A percentile compares a stretch with the other conserved stretches of the same genome.
Evolutionary conservation across 257 asterid genomes (phyloP).

Genomic region (Gentiana macrophylla): DNA sequence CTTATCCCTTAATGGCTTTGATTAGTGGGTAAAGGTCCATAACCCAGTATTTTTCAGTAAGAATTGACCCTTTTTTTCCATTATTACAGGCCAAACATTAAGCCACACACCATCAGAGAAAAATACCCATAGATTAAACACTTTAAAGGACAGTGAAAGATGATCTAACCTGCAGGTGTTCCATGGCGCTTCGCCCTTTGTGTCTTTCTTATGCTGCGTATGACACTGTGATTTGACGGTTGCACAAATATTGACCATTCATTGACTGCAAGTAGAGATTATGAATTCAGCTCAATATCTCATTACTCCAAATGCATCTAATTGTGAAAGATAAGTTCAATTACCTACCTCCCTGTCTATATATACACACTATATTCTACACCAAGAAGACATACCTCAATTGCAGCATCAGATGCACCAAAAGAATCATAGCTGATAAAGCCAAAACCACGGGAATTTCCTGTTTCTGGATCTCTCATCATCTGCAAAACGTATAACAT

Average conservation of each 20-base stretch:
- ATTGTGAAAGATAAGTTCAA: too few relatives aligned
- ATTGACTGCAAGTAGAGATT: conserved; percentile 45
- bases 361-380: neutral
- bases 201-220: conserved; percentile 97
- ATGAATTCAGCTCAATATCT: neutral
- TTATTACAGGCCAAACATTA: neutral
- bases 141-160: neutral
- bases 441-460: conserved; percentile 96
- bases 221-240: conserved; percentile 93
- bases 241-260: conserved; percentile 96
- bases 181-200: conserved; percentile 98
- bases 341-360: too few relatives aligned
- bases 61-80: neutral
- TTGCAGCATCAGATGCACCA: conserved; percentile 98
- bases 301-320: neutral
- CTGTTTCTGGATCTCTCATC: conserved; percentile 96
- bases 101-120: neutral
- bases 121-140: neutral
- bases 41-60: neutral
- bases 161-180: conserved; percentile 77
- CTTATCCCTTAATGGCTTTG: neutral
- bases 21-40: too few relatives aligned
- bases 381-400: conserved; percentile 40
- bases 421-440: conserved; percentile 94
- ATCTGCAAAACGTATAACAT: conserved; percentile 39